Percentiles rank a stretch among this genome's conserved stretches.
phyloP scores from a whole-genome alignment of 2,329 filamentous ascomycete genomes.

The Sclerotiophoma versabilis region DNA sequence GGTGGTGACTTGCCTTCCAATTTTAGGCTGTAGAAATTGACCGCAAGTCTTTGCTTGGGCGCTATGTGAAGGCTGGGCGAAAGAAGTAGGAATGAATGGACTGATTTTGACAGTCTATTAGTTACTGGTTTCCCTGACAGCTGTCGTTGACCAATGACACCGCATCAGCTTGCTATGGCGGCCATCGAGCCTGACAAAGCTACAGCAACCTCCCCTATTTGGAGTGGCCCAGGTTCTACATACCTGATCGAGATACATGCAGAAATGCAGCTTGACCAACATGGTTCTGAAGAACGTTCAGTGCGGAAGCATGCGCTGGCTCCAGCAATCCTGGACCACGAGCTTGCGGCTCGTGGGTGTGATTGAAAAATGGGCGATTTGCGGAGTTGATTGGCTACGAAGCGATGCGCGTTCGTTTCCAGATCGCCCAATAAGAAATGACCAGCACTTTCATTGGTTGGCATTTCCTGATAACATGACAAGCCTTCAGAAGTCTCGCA shows the following conservation, averaged over 20 bases:
- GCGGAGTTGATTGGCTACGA: slow-evolving; percentile 2
- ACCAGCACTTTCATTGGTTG: background rate
- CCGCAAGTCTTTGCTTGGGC: background rate
- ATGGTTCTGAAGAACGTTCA: background rate
- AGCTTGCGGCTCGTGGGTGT: background rate
- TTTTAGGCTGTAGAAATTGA: too few species aligned
- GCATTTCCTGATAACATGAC: background rate
- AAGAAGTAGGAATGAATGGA: background rate
- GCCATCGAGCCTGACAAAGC: background rate
- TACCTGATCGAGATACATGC: background rate
- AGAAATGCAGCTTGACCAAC: background rate
- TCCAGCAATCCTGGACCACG: slow-evolving; percentile 1
- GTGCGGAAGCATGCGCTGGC: slow-evolving; percentile 6
- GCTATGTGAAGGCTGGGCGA: background rate
- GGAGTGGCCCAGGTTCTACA: background rate
- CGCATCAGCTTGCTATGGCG: background rate
- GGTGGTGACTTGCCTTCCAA: background rate
- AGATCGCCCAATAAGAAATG: slow-evolving; percentile 7
- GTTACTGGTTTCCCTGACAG: background rate
- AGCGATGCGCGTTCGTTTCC: background rate
- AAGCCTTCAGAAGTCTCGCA: background rate
- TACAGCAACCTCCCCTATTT: background rate
- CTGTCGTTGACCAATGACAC: background rate
- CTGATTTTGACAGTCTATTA: background rate
- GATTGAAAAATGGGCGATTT: background rate